Percentiles rank a stretch among this genome's conserved stretches.
phyloP scores from a whole-genome alignment of 1,284 basidiomycete species.

The Rhodotorula sp. region DNA sequence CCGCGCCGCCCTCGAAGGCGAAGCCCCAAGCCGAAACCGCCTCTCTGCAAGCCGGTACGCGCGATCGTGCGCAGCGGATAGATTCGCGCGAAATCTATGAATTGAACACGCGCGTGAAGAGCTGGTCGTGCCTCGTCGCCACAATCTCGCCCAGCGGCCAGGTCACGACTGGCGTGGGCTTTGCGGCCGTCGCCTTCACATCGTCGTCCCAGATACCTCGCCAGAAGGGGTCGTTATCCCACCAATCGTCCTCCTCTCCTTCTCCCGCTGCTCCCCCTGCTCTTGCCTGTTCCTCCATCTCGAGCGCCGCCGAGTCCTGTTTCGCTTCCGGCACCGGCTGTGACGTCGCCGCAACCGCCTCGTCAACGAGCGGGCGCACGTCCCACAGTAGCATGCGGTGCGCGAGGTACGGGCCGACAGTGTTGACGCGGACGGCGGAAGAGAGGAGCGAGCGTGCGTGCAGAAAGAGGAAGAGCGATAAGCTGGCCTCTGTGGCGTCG shows the following conservation, averaged over 20 bases:
- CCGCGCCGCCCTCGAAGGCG: too few relatives aligned
- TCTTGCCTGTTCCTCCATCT: neutral
- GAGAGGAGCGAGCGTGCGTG: conserved; percentile 87
- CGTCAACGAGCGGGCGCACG: conserved; percentile 65
- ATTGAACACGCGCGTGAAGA: conserved; percentile 96
- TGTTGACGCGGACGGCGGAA: conserved; percentile 86
- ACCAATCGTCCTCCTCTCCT: conserved; percentile 53
- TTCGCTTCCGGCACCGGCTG: neutral
- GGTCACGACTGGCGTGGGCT: conserved; percentile 69
- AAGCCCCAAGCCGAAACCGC: too few relatives aligned
- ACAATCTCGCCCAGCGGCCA: conserved; percentile 98
- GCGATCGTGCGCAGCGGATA: too few relatives aligned
- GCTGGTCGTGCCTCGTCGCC: conserved; percentile 83
- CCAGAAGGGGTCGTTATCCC: conserved; percentile 18
- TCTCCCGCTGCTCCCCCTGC: conserved; percentile 53
- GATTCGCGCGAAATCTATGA: neutral
- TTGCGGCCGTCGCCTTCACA: conserved; percentile 1
- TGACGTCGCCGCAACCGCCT: conserved; percentile 51
- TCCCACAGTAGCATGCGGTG: conserved; percentile 82
- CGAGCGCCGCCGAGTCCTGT: neutral
- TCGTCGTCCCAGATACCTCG: neutral
- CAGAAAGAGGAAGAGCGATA: conserved; percentile 86
- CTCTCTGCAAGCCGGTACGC: too few relatives aligned
- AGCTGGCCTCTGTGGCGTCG: conserved; percentile 62
- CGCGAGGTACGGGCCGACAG: conserved; percentile 87